Evolutionary conservation across 306 rosid species (phyloP).

Genomic region (Psophocarpus tetragonolobus): DNA sequence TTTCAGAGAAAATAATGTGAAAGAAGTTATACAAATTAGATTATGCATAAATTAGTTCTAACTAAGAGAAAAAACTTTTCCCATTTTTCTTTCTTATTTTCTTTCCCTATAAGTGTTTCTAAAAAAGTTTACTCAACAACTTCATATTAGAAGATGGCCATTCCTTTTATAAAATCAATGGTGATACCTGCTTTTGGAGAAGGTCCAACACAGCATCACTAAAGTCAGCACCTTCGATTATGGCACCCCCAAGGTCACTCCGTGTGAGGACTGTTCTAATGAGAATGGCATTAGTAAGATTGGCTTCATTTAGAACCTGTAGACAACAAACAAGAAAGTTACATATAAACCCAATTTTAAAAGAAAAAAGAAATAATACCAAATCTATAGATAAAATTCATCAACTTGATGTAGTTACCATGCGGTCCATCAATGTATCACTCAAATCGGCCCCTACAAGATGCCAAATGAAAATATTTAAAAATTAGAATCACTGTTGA

Average conservation of each 20-base stretch:
- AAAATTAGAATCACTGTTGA: background rate
- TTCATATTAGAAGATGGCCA: background rate
- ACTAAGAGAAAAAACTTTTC: too few species aligned
- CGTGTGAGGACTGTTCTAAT: conserved; percentile 90
- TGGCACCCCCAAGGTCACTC: conserved; percentile 89
- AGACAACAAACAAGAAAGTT: background rate
- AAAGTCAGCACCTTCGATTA: conserved; percentile 88
- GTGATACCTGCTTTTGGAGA: conserved; percentile 66
- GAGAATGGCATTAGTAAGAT: conserved; percentile 79
- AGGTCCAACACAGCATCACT: conserved; percentile 96
- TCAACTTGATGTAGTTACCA: conserved; percentile 54
- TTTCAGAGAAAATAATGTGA: too few species aligned
- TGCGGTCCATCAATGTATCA: conserved; percentile 96
- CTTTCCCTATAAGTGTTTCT: too few species aligned
- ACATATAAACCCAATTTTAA: background rate
- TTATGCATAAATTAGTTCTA: too few species aligned
- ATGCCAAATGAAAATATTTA: background rate
- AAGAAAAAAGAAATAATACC: background rate
- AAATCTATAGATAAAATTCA: background rate
- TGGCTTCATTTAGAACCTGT: conserved; percentile 89
- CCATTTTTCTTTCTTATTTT: too few species aligned
- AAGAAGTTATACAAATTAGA: too few species aligned
- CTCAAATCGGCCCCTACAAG: conserved; percentile 84
- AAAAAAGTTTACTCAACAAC: too few species aligned
- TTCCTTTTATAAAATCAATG: background rate